These are phyloP conservation scores for Botrytis deweyae DNA, from an alignment of 2,329 filamentous ascomycete species.

Conservation along the genomic window DNA sequence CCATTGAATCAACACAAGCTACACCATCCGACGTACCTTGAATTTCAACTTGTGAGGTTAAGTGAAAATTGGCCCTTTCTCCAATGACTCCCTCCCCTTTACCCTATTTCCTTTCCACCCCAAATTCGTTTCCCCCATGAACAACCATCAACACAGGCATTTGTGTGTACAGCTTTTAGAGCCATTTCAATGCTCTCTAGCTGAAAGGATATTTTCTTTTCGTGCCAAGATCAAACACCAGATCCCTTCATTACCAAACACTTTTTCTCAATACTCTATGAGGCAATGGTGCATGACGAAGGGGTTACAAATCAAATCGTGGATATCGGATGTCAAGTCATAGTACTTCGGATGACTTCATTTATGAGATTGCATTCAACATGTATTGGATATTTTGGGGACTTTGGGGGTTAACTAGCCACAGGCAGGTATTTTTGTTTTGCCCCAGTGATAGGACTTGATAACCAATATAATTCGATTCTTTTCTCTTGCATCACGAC, in stretches of 20 bases:
- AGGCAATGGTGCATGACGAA: conserved; percentile 64
- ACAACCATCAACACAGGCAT: conserved; percentile 42
- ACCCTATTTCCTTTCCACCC: not conserved
- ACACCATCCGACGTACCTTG: conserved; percentile 22
- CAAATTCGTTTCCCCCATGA: conserved; percentile 4
- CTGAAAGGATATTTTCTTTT: conserved; percentile 48
- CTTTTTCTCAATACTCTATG: conserved; percentile 49
- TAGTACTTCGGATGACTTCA: not conserved
- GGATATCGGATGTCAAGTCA: conserved; percentile 20
- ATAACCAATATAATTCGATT: not conserved
- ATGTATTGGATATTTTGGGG: not conserved
- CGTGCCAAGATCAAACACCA: conserved; percentile 48
- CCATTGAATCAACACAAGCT: conserved; percentile 34
- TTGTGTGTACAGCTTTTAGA: conserved; percentile 52
- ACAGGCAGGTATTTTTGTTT: not conserved
- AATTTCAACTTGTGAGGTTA: conserved; percentile 7
- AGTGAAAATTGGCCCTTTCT: conserved; percentile 6
- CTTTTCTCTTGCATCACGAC: not conserved
- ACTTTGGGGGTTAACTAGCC: not conserved
- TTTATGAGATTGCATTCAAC: not conserved
- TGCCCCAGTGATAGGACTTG: not conserved
- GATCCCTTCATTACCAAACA: conserved; percentile 65
- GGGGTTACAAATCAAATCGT: conserved; percentile 42
- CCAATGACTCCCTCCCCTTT: not conserved
- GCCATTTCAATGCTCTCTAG: conserved; percentile 45